Evolutionary conservation across 495 filamentous ascomycete genomes (phyloP).

Genomic region (Cetradonia linearis): DNA sequence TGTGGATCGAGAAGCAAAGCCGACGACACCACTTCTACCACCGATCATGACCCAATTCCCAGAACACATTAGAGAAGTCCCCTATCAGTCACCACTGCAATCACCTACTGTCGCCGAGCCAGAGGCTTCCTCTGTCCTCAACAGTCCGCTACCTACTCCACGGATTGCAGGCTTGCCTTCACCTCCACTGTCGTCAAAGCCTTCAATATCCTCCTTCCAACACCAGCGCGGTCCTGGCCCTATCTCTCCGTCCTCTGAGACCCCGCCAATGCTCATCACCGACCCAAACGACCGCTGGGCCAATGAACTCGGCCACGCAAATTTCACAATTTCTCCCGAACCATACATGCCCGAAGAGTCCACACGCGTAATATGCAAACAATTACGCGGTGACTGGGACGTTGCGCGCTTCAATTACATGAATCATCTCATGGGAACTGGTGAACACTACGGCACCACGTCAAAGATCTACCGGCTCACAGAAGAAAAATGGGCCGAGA

Average conservation of each 20-base stretch:
- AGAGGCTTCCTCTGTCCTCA: constrained; percentile 29
- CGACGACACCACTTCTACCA: constrained; percentile 73
- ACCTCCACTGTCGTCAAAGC: constrained; percentile 69
- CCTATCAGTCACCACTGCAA: constrained; percentile 67
- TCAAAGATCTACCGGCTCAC: constrained; percentile 77
- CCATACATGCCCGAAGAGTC: constrained; percentile 60
- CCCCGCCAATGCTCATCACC: constrained; percentile 46
- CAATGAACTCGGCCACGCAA: constrained; percentile 74
- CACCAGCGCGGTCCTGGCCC: constrained; percentile 37
- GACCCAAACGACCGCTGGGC: constrained; percentile 71
- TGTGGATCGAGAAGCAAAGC: constrained; percentile 37
- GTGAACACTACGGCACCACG: constrained; percentile 75
- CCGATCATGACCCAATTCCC: constrained; percentile 57
- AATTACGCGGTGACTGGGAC: constrained; percentile 70
- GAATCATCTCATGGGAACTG: constrained; percentile 72
- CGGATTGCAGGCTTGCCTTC: constrained; percentile 47
- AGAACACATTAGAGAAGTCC: constrained; percentile 30
- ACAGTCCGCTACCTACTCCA: constrained; percentile 31
- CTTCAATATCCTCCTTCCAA: constrained; percentile 68
- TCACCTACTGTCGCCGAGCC: constrained; percentile 56
- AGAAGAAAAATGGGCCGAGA: constrained; percentile 72
- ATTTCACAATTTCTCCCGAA: constrained; percentile 77
- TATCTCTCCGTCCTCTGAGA: constrained; percentile 43
- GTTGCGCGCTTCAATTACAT: constrained; percentile 68
- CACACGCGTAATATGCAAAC: constrained; percentile 50